Evolutionary conservation across 495 filamentous ascomycete genomes (phyloP).

Genomic region (Trichoderma gamsii): DNA sequence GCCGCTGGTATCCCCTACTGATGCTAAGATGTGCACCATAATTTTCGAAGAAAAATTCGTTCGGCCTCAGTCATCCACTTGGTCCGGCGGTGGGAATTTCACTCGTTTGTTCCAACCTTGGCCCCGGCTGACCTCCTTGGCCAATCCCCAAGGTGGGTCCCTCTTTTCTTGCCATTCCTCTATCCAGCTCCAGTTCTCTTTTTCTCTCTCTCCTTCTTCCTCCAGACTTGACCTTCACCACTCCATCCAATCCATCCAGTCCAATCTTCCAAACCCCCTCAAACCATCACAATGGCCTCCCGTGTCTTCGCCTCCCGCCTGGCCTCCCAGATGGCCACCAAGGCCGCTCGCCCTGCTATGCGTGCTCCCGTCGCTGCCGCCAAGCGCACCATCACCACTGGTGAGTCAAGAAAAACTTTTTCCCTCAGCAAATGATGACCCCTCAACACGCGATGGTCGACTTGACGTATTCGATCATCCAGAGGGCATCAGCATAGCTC

Average conservation of each 20-base stretch:
- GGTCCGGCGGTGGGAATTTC: not conserved
- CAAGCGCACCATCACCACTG: conserved; percentile 60
- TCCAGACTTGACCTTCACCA: conserved; percentile 27
- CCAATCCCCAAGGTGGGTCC: conserved; percentile 23
- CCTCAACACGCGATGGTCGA: conserved; percentile 15
- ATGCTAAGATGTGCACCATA: conserved; percentile 2
- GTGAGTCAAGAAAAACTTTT: conserved; percentile 33
- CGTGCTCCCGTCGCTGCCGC: conserved; percentile 53
- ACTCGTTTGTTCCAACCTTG: conserved; percentile 9
- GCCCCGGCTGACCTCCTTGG: conserved; percentile 6
- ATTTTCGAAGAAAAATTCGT: not conserved
- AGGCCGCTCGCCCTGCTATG: conserved; percentile 65
- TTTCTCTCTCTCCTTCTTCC: conserved; percentile 24
- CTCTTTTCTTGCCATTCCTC: conserved; percentile 22
- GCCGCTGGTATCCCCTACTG: not conserved
- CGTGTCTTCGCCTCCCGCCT: conserved; percentile 63
- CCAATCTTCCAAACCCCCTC: conserved; percentile 33
- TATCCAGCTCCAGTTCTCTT: conserved; percentile 25
- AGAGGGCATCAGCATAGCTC: not conserved
- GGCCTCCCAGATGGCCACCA: conserved; percentile 64
- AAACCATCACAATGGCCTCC: conserved; percentile 63
- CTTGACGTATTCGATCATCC: conserved; percentile 16
- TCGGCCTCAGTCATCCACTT: conserved; percentile 1
- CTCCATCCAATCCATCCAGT: conserved; percentile 34
- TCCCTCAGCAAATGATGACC: conserved; percentile 12